phyloP scores from a whole-genome alignment of 768 basidiomycete genomes.

The Lentinula lateritia region DNA sequence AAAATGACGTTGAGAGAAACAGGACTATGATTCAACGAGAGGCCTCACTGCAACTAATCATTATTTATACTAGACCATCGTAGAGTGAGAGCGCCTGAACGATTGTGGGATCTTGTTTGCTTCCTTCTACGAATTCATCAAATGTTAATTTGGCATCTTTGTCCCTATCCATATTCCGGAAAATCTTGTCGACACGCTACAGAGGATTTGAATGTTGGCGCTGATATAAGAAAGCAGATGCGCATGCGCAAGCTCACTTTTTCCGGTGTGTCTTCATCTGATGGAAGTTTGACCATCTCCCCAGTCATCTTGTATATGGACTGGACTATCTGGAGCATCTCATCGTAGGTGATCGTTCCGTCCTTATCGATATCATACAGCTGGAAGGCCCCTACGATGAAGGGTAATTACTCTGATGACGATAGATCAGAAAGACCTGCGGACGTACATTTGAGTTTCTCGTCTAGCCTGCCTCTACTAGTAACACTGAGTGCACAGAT shows the following conservation, averaged over 20 bases:
- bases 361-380: constrained; percentile 99
- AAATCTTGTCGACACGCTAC: constrained; percentile 98
- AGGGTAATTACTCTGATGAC: constrained; percentile 12
- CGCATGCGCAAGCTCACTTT: constrained; percentile 51
- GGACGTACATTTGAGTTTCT: constrained; percentile 93
- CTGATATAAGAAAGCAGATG: constrained; percentile 5
- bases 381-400: constrained; percentile 90
- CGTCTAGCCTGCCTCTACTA: constrained; percentile 86
- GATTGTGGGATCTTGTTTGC: constrained; percentile 98
- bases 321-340: constrained; percentile 98
- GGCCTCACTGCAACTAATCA: background rate
- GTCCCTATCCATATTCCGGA: constrained; percentile 94
- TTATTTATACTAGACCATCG: constrained; percentile 79
- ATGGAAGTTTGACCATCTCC: constrained; percentile 97
- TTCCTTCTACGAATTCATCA: constrained; percentile 97
- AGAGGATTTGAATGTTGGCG: constrained; percentile 9
- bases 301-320: constrained; percentile 99
- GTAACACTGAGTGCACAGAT: constrained; percentile 97
- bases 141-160: constrained; percentile 91
- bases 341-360: constrained; percentile 95
- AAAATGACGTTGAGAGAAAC: background rate
- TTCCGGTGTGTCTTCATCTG: constrained; percentile 99
- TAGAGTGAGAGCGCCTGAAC: constrained; percentile 96
- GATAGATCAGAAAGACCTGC: background rate
- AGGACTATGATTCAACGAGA: background rate